These are phyloP conservation scores for Handroanthus guayacan DNA, from an alignment of 257 asterid genomes.

Conservation along the genomic window DNA sequence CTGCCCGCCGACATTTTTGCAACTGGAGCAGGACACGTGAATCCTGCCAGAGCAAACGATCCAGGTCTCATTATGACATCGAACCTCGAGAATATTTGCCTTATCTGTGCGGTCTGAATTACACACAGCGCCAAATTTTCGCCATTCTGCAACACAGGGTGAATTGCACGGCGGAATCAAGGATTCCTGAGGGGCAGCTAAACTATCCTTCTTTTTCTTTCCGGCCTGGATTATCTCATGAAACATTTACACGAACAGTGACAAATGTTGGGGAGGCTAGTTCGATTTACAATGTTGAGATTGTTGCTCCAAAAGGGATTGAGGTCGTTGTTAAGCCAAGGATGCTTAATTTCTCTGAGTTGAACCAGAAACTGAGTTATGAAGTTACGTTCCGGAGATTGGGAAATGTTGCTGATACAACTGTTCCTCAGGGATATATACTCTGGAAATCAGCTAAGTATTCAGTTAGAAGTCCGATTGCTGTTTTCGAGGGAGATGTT, in stretches of 20 bases:
- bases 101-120: conserved; percentile 35
- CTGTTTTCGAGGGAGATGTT: neutral
- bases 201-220: conserved; percentile 39
- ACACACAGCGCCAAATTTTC: conserved; percentile 28
- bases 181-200: conserved; percentile 36
- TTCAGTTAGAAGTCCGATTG: conserved; percentile 42
- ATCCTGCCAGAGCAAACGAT: conserved; percentile 38
- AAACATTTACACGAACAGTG: conserved; percentile 33
- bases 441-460: conserved; percentile 22
- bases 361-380: conserved; percentile 28
- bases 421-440: conserved; percentile 24
- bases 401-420: neutral
- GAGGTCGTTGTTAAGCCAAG: conserved; percentile 17
- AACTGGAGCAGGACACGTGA: conserved; percentile 39
- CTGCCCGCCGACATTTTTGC: conserved; percentile 35
- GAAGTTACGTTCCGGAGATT: conserved; percentile 27
- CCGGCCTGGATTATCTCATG: neutral
- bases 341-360: conserved; percentile 20
- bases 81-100: conserved; percentile 32
- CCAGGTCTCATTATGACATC: conserved; percentile 40
- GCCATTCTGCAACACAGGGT: conserved; percentile 27
- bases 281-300: conserved; percentile 23
- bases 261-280: conserved; percentile 38
- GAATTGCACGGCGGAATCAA: conserved; percentile 36
- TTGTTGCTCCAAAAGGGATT: conserved; percentile 21